These are phyloP conservation scores for Pezicula carpinea DNA, from an alignment of 2,329 filamentous ascomycete species.

Conservation along the genomic window DNA sequence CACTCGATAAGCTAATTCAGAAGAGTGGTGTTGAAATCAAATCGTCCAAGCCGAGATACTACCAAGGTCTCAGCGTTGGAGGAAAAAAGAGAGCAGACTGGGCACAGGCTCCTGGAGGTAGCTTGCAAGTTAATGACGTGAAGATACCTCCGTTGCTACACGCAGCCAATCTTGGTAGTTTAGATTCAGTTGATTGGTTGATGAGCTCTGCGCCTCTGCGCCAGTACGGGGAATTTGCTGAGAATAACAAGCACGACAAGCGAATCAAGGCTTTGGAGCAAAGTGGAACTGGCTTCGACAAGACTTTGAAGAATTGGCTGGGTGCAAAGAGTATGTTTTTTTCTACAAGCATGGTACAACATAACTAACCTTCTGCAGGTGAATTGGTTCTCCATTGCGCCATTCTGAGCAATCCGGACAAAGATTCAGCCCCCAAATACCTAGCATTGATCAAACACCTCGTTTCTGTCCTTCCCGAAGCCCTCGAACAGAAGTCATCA, in stretches of 20 bases:
- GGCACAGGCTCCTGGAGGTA: slow-evolving; percentile 61
- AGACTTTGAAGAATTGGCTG: slow-evolving; percentile 59
- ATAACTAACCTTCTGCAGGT: slow-evolving; percentile 34
- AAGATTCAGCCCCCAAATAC: slow-evolving; percentile 30
- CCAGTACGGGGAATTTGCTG: slow-evolving; percentile 65
- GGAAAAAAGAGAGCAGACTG: slow-evolving; percentile 72
- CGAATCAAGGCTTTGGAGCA: slow-evolving; percentile 57
- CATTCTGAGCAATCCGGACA: slow-evolving; percentile 38
- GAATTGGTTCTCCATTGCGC: slow-evolving; percentile 64
- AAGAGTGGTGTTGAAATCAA: slow-evolving; percentile 58
- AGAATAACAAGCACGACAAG: slow-evolving; percentile 54
- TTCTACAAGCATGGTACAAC: background rate
- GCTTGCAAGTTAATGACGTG: slow-evolving; percentile 35
- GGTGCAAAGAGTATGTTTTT: slow-evolving; percentile 48
- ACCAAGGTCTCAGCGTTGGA: slow-evolving; percentile 72
- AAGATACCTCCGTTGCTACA: slow-evolving; percentile 55
- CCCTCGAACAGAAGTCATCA: slow-evolving; percentile 56
- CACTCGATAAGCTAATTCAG: slow-evolving; percentile 61
- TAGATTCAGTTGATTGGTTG: slow-evolving; percentile 75
- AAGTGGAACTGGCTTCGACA: slow-evolving; percentile 58
- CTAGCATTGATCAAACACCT: slow-evolving; percentile 61
- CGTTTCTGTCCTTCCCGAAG: slow-evolving; percentile 54
- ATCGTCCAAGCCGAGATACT: slow-evolving; percentile 62
- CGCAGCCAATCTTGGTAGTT: slow-evolving; percentile 49
- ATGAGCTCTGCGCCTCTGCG: slow-evolving; percentile 64